Conservation (phyloP, 2,329 filamentous ascomycete species). For the Xylaria hypoxylon region DNA sequence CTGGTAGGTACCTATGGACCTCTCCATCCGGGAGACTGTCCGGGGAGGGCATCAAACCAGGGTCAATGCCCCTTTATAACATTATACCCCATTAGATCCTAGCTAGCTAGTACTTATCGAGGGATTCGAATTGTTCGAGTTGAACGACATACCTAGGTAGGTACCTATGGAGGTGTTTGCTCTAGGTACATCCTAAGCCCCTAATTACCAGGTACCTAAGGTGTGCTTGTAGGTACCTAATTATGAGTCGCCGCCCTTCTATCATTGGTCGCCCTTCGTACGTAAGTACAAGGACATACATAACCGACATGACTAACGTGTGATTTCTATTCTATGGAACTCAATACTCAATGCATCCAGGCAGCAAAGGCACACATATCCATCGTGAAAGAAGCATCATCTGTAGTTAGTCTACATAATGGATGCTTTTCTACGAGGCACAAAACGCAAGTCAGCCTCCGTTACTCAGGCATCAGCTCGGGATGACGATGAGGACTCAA, state of each 20-base stretch:
- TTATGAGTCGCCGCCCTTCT: too few species aligned
- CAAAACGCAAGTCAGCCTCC: conserved; percentile 61
- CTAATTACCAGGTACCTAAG: too few species aligned
- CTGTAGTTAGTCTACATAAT: conserved; percentile 53
- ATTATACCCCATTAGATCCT: too few species aligned
- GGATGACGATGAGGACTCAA: conserved; percentile 71
- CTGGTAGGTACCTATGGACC: background rate
- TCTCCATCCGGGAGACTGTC: too few species aligned
- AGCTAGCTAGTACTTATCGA: background rate
- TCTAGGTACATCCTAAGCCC: too few species aligned
- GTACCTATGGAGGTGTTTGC: too few species aligned
- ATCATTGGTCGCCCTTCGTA: conserved; percentile 29
- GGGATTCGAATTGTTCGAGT: too few species aligned
- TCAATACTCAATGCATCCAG: background rate
- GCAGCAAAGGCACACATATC: background rate
- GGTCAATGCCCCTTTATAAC: too few species aligned
- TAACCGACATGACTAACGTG: conserved; percentile 9
- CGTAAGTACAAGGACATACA: background rate
- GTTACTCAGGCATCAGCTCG: conserved; percentile 30
- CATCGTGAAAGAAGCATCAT: conserved; percentile 22
- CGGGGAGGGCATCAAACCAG: too few species aligned
- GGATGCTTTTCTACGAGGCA: conserved; percentile 68
- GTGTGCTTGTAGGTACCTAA: too few species aligned
- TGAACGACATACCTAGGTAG: too few species aligned
- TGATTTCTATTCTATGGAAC: conserved; percentile 6